Percentiles rank a stretch among this genome's conserved stretches.
phyloP scores from a whole-genome alignment of 129 eudicot species.

The Saposhnikovia divaricata region DNA sequence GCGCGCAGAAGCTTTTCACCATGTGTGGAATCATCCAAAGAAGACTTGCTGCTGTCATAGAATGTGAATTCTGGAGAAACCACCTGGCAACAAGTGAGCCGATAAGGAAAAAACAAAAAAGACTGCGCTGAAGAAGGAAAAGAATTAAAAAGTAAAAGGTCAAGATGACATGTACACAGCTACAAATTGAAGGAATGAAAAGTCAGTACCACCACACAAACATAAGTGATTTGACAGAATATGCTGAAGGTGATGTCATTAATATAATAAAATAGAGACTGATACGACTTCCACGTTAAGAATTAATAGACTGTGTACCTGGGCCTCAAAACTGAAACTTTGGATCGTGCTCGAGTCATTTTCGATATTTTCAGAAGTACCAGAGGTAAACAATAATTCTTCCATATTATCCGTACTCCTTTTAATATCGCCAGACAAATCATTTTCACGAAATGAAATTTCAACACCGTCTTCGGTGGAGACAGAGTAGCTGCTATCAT shows the following conservation, averaged over 20 bases:
- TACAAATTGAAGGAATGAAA: neutral
- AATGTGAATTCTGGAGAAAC: conserved; percentile 96
- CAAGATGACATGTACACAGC: neutral
- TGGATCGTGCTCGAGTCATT: conserved; percentile 38
- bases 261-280: neutral
- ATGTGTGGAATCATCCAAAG: conserved; percentile 68
- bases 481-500: conserved; percentile 74
- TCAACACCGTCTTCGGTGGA: conserved; percentile 80
- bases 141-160: neutral
- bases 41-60: conserved; percentile 87
- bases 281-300: neutral
- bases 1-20: conserved; percentile 95
- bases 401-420: conserved; percentile 28
- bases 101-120: neutral
- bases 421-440: conserved; percentile 21
- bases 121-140: neutral
- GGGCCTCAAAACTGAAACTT: conserved; percentile 86
- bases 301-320: conserved; percentile 39
- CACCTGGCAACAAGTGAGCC: conserved; percentile 37
- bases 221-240: neutral
- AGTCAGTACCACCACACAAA: neutral
- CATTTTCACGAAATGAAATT: conserved; percentile 39
- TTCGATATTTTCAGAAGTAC: conserved; percentile 30
- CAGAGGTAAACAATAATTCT: conserved; percentile 25
- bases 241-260: neutral